Base-by-base conservation (phyloP, 495 filamentous ascomycete species). In the Tuber indicum region DNA sequence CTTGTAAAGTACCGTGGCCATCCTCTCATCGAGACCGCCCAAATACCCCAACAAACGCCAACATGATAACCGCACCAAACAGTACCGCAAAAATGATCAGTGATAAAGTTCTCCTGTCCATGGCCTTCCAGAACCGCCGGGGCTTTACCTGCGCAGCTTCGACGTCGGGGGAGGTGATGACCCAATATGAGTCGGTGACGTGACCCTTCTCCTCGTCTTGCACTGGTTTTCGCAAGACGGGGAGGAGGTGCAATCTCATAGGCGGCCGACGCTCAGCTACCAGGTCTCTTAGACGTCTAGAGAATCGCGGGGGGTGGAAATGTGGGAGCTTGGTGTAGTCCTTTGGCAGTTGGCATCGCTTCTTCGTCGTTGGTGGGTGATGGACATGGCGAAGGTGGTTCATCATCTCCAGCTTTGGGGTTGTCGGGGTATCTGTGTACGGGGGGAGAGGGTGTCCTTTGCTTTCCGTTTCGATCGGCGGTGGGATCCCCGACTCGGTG, bases 221-320 rank as follows among this genome's bases (percentile, higher is more conserved):
- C 36, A 19, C 46, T 46, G 71, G 77, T 32, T 76, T 52, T 21
- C 74, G 42, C 42, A 80, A 12, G 52, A 32, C n/a, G 16, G 75
- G 72, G 39, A 74, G 46, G 36, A 79, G 70, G 46, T 72, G 45
- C 17, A 80, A 49, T 45, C 75, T 75, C 78, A 80, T 76, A 4
- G 78, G 78, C 43, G 62, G 71, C n/a, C 78, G 77, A 43, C 78
- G 78, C 71, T 80, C 78, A 39, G 77, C 77, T 32, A 80, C 74
- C 32, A 80, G 70, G 41, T 47, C 72, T 47, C 78, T 75, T 42
- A 80, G 69, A 46, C 78, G 74, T 36, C 74, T 62, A 1, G 78
- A 80, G 71, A 80, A 80, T 17, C 78, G 78, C 10, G 78, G 78
- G 16, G 78, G 78, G 46, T 80, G 78, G 71, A 80, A 80, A 66